Conservation (phyloP, 345 rosid genomes). For the Corymbia maculata region DNA sequence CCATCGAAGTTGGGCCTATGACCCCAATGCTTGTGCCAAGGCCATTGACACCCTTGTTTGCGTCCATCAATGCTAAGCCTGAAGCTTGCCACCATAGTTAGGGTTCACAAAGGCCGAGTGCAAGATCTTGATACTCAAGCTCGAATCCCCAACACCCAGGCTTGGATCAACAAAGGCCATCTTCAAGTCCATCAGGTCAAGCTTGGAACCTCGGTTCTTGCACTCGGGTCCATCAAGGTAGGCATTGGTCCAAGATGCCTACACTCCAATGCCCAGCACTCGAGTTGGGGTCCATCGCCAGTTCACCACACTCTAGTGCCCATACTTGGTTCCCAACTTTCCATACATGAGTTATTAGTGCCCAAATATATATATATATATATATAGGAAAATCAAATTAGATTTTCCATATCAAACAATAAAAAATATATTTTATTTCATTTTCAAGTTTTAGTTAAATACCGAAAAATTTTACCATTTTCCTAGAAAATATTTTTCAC, state of each 20-base stretch:
- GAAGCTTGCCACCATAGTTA: rapidly evolving
- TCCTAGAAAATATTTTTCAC: neutral
- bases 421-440: too few relatives aligned
- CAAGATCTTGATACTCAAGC: rapidly evolving
- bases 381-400: too few relatives aligned
- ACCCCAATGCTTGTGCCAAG: neutral
- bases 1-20: neutral
- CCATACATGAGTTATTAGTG: neutral
- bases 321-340: too few relatives aligned
- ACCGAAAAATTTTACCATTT: neutral
- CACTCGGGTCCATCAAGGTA: neutral
- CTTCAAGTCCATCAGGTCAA: neutral
- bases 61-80: neutral
- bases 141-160: rapidly evolving
- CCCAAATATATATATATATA: rapidly evolving
- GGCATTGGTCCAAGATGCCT: neutral
- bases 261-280: neutral
- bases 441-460: too few relatives aligned
- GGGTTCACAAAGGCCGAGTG: neutral
- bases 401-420: neutral
- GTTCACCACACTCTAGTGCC: neutral
- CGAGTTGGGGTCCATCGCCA: rapidly evolving
- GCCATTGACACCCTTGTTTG: neutral
- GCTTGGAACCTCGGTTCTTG: rapidly evolving
- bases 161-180: neutral